Conservation (phyloP, 2,329 filamentous ascomycete species). For the Phaeosphaeriaceae sp. region DNA sequence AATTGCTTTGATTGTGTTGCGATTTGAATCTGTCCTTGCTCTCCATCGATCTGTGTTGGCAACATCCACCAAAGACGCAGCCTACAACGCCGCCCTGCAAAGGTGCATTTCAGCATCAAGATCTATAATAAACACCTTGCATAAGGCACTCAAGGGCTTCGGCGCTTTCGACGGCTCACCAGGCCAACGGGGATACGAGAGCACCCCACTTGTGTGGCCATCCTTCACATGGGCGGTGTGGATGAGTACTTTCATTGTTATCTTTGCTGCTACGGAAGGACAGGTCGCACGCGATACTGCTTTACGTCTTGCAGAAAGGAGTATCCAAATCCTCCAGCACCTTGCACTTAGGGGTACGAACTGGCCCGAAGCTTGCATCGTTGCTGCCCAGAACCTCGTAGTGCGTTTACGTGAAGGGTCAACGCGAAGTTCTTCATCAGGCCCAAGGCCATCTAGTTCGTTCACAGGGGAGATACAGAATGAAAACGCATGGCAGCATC, state of each 20-base stretch:
- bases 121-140: conserved; percentile 32
- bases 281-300: conserved; percentile 27
- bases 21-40: conserved; percentile 31
- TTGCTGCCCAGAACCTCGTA: conserved; percentile 28
- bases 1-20: conserved; percentile 29
- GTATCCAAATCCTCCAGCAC: conserved; percentile 27
- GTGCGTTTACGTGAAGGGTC: conserved; percentile 17
- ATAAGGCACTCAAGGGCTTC: conserved; percentile 29
- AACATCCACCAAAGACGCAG: conserved; percentile 25
- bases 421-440: conserved; percentile 11
- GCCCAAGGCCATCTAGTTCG: background rate
- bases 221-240: conserved; percentile 36
- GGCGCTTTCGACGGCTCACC: conserved; percentile 32
- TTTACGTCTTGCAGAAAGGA: conserved; percentile 20
- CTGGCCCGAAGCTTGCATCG: conserved; percentile 34
- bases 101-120: conserved; percentile 32
- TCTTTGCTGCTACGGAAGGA: conserved; percentile 27
- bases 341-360: conserved; percentile 31
- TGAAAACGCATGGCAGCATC: background rate
- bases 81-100: conserved; percentile 31
- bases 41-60: conserved; percentile 30
- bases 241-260: conserved; percentile 33
- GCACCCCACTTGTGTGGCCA: conserved; percentile 29
- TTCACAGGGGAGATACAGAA: background rate
- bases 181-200: conserved; percentile 27